Conservation (phyloP, 2,329 filamentous ascomycete genomes). For the Periconia sp. region DNA sequence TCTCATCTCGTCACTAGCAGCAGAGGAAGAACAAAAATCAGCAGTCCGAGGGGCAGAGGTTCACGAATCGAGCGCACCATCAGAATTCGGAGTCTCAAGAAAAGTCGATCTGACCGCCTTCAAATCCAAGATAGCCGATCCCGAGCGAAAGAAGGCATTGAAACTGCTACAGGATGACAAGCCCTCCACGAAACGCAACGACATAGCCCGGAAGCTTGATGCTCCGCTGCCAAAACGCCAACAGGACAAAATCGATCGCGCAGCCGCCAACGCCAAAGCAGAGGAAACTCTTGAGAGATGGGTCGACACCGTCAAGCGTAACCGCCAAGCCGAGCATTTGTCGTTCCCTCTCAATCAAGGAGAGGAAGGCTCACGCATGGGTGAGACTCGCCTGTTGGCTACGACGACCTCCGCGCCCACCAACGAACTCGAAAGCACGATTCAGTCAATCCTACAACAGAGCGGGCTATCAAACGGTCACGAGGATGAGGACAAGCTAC, state of each 20-base stretch:
- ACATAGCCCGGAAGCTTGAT: conserved; percentile 69
- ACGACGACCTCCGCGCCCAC: conserved; percentile 61
- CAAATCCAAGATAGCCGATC: conserved; percentile 70
- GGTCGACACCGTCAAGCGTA: conserved; percentile 93
- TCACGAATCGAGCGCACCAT: conserved; percentile 63
- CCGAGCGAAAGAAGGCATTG: conserved; percentile 74
- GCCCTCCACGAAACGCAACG: conserved; percentile 54
- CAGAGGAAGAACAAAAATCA: conserved; percentile 41
- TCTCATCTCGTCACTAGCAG: conserved; percentile 67
- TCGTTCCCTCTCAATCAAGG: conserved; percentile 82
- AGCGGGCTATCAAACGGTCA: conserved; percentile 73
- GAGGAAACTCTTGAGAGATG: conserved; percentile 89
- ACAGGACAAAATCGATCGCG: conserved; percentile 80
- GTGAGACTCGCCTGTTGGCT: conserved; percentile 66
- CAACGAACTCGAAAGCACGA: conserved; percentile 82
- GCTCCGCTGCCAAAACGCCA: conserved; percentile 83
- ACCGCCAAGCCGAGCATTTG: conserved; percentile 87
- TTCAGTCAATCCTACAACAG: conserved; percentile 86
- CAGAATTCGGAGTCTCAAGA: conserved; percentile 61
- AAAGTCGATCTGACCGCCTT: conserved; percentile 78
- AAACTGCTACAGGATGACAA: conserved; percentile 72
- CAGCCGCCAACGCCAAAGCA: conserved; percentile 83
- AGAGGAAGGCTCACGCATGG: conserved; percentile 60
- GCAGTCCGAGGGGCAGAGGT: conserved; percentile 44
- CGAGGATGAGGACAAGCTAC: conserved; percentile 63